Evolutionary conservation across 148 eudicot genomes (phyloP).

Genomic region (Camellia japonica): DNA sequence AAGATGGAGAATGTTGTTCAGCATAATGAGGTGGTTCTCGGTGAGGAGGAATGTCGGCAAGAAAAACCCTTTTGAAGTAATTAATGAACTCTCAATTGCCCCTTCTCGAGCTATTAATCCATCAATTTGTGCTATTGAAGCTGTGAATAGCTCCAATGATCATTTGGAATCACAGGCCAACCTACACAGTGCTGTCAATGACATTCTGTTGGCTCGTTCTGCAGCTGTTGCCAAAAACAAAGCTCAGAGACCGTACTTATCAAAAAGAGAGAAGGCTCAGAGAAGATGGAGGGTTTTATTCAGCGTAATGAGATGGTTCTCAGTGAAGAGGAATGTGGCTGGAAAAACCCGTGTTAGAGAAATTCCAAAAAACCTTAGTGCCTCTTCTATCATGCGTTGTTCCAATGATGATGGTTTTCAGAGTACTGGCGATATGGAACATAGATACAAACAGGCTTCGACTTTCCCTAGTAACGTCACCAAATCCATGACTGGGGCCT

Average conservation of each 20-base stretch:
- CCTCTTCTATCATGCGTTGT: not conserved
- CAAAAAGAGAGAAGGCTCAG: conserved; percentile 21
- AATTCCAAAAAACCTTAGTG: not conserved
- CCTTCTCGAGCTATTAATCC: not conserved
- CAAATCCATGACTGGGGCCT: conserved; percentile 33
- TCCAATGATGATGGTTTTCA: not conserved
- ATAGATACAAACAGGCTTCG: not conserved
- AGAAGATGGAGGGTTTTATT: conserved; percentile 21
- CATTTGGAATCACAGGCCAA: conserved; percentile 40
- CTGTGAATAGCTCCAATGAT: not conserved
- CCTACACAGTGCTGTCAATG: conserved; percentile 29
- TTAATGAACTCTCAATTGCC: not conserved
- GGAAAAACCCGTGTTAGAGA: not conserved
- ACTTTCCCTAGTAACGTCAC: conserved; percentile 12
- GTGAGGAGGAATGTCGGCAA: conserved; percentile 11
- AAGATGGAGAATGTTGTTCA: conserved; percentile 22
- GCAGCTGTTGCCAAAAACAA: conserved; percentile 14
- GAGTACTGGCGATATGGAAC: not conserved
- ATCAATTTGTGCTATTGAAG: too few species aligned
- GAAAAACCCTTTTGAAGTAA: not conserved
- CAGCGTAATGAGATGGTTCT: conserved; percentile 24
- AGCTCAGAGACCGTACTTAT: conserved; percentile 4
- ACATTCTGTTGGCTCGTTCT: conserved; percentile 33
- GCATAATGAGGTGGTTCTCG: conserved; percentile 19
- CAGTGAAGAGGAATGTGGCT: conserved; percentile 19